Conservation (phyloP, 371 early-diverging fungal species). For the Mucor plumbeus region DNA sequence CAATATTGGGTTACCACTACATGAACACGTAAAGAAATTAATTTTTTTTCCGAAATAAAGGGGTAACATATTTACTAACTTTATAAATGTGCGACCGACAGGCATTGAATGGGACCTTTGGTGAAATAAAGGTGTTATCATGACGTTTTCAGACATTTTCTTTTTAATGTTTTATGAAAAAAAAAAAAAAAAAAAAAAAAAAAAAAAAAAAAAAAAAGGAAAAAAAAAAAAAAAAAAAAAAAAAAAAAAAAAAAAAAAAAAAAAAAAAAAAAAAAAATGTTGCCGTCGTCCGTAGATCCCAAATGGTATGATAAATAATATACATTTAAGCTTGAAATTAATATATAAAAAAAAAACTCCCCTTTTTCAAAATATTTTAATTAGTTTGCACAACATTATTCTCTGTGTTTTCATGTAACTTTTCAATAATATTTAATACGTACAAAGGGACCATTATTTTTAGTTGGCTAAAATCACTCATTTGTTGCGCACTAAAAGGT, state of each 20-base stretch:
- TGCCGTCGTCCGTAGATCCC: neutral
- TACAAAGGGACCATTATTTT: neutral
- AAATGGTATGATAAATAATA: neutral
- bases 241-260: conserved; percentile 10
- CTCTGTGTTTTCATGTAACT: neutral
- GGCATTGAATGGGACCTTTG: conserved; percentile 35
- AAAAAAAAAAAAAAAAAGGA: conserved; percentile 9
- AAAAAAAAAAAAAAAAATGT: conserved; percentile 5
- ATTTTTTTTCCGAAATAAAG: neutral
- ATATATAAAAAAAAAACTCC: neutral
- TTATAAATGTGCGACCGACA: conserved; percentile 27
- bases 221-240: conserved; percentile 9
- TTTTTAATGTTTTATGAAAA: neutral
- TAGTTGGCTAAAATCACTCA: conserved; percentile 26
- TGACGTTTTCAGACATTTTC: conserved; percentile 35
- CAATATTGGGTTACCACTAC: neutral
- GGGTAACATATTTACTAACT: conserved; percentile 22
- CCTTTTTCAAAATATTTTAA: conserved; percentile 10
- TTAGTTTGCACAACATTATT: conserved; percentile 22
- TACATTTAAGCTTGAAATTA: neutral
- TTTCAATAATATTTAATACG: no score
- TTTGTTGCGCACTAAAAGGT: conserved; percentile 9
- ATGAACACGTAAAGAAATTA: neutral
- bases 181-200: conserved; percentile 4
- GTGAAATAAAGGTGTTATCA: conserved; percentile 28